Evolutionary conservation across 306 rosid species (phyloP).

Genomic region (Abrus pulchellus): DNA sequence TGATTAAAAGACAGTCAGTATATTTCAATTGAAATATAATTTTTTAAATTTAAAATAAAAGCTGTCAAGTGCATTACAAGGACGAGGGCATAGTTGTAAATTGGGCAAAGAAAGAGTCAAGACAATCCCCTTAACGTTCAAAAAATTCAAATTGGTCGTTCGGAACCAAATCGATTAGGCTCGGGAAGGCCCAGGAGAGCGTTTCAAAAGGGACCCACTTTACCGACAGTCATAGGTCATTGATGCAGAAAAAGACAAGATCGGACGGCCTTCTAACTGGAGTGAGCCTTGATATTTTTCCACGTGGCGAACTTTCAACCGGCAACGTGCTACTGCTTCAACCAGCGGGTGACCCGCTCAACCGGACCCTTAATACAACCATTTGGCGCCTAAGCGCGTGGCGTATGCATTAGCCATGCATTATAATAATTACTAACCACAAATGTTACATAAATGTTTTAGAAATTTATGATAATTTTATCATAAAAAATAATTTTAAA

Average conservation of each 20-base stretch:
- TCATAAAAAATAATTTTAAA: neutral
- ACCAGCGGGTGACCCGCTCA: constrained; percentile 11
- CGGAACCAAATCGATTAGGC: constrained; percentile 59
- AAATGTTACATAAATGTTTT: neutral
- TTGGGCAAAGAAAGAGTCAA: neutral
- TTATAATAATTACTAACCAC: neutral
- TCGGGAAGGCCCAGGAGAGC: constrained; percentile 69
- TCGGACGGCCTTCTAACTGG: constrained; percentile 22
- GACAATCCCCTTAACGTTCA: constrained; percentile 61
- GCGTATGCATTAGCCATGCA: neutral
- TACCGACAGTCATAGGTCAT: neutral
- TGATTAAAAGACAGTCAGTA: no score
- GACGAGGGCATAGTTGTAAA: constrained; percentile 42
- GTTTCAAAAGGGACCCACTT: constrained; percentile 58
- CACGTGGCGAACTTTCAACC: constrained; percentile 44
- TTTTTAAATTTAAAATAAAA: no score
- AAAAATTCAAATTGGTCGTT: constrained; percentile 67
- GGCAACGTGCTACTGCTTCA: constrained; percentile 21
- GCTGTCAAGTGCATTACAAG: neutral
- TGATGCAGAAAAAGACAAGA: neutral
- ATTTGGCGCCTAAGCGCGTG: constrained; percentile 54
- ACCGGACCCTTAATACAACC: constrained; percentile 6
- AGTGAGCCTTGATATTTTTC: neutral
- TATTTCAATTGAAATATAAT: no score
- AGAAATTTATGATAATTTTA: no score